Conservation (phyloP, 805 yeast genomes). For the Barnettozyma siamensis region DNA sequence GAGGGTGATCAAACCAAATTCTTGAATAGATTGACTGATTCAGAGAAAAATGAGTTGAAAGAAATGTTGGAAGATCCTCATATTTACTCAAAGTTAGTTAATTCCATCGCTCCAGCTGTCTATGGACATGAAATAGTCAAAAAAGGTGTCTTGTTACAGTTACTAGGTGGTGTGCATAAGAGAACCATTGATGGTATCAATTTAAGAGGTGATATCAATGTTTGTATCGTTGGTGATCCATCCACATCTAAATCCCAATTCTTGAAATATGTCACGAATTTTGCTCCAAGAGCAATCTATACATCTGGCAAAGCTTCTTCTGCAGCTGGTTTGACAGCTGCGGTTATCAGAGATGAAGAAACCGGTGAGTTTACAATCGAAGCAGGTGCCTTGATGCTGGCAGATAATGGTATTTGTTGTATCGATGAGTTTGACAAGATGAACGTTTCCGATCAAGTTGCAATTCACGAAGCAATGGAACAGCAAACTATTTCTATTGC, state of each 20-base stretch:
- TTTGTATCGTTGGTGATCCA: conserved; percentile 97
- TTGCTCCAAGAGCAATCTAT: conserved; percentile 90
- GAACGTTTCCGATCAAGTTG: conserved; percentile 94
- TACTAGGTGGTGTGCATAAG: conserved; percentile 94
- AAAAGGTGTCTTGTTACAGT: conserved; percentile 83
- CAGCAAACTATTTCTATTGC: conserved; percentile 98
- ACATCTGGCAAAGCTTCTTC: conserved; percentile 98
- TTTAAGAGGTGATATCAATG: conserved; percentile 92
- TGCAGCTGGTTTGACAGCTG: conserved; percentile 98
- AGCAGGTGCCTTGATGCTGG: conserved; percentile 97
- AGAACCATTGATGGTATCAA: conserved; percentile 90
- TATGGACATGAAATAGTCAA: conserved; percentile 93
- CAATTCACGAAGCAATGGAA: conserved; percentile 99
- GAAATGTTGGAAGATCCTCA: conserved; percentile 88
- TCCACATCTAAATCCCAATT: conserved; percentile 96
- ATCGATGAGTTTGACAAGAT: conserved; percentile 98
- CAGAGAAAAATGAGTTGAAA: conserved; percentile 79
- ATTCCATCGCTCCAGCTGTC: conserved; percentile 91
- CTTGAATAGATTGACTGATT: conserved; percentile 67
- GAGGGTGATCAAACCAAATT: conserved; percentile 77
- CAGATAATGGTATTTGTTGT: conserved; percentile 97
- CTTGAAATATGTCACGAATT: conserved; percentile 84
- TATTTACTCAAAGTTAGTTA: conserved; percentile 76
- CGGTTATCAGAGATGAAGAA: conserved; percentile 95
- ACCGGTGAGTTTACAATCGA: conserved; percentile 96